Conservation (phyloP, 2,329 filamentous ascomycete genomes). For the Colletotrichum eleusines region DNA sequence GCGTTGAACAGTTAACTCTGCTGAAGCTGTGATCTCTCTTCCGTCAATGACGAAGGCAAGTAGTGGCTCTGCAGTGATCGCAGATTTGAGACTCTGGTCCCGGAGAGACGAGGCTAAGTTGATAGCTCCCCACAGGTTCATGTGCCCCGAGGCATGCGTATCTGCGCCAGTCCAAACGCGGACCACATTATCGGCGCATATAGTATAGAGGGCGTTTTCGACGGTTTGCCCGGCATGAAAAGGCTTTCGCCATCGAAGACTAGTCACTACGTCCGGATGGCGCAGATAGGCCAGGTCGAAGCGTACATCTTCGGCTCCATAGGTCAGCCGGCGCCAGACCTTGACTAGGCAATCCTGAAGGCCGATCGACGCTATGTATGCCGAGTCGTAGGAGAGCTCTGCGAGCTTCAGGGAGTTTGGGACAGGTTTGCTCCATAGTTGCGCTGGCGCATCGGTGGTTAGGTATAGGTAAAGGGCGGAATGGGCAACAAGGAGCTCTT, state of each 20-base stretch:
- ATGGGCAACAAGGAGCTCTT: conserved; percentile 86
- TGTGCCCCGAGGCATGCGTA: conserved; percentile 74
- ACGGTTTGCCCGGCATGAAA: conserved; percentile 81
- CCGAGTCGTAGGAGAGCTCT: conserved; percentile 86
- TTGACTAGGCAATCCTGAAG: conserved; percentile 87
- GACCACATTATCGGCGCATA: conserved; percentile 83
- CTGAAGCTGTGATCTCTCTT: conserved; percentile 80
- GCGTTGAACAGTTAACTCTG: conserved; percentile 78
- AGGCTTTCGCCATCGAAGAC: conserved; percentile 86
- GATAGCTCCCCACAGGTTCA: conserved; percentile 85
- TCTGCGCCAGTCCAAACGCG: conserved; percentile 88
- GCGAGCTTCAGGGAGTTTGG: conserved; percentile 81
- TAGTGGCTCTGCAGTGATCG: not conserved
- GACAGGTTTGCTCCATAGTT: conserved; percentile 80
- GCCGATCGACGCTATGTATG: conserved; percentile 85
- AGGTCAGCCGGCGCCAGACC: conserved; percentile 90
- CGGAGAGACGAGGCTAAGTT: conserved; percentile 81
- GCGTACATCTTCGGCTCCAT: conserved; percentile 82
- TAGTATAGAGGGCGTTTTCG: conserved; percentile 91
- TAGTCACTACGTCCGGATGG: conserved; percentile 86
- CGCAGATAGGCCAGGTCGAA: conserved; percentile 93
- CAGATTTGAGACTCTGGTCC: conserved; percentile 45
- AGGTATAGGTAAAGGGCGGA: conserved; percentile 76
- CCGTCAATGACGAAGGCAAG: conserved; percentile 83
- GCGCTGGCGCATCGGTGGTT: conserved; percentile 61